These are phyloP conservation scores for Neurospora discreta DNA, from an alignment of 495 filamentous ascomycete species.

Conservation along the genomic window DNA sequence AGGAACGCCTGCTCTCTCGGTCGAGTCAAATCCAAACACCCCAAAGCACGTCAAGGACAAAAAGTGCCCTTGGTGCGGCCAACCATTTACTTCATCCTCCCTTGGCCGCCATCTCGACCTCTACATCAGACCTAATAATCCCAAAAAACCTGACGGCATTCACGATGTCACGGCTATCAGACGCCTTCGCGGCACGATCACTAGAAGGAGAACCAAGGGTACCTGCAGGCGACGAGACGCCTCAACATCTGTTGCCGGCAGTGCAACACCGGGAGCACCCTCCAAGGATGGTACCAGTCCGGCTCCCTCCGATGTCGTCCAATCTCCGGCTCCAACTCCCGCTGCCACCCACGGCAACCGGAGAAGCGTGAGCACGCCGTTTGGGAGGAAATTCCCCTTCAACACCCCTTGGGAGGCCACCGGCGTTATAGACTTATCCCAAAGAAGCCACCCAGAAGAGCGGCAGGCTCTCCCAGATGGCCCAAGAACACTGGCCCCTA, in stretches of 20 bases:
- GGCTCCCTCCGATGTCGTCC: constrained; percentile 16
- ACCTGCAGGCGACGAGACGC: constrained; percentile 41
- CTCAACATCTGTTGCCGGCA: constrained; percentile 25
- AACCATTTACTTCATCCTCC: constrained; percentile 82
- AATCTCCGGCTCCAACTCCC: constrained; percentile 11
- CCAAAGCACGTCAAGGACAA: constrained; percentile 56
- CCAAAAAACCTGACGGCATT: constrained; percentile 68
- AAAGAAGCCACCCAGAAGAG: constrained; percentile 16
- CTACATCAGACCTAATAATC: constrained; percentile 81
- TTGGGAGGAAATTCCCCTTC: constrained; percentile 47
- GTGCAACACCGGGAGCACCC: constrained; percentile 26
- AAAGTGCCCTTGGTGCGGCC: constrained; percentile 72
- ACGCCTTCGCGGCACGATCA: constrained; percentile 70
- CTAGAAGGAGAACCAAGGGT: constrained; percentile 62
- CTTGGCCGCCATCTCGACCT: constrained; percentile 87
- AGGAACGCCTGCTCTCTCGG: neutral
- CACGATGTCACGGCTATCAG: constrained; percentile 83
- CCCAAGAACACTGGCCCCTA: neutral
- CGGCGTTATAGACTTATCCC: constrained; percentile 56
- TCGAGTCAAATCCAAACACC: constrained; percentile 2
- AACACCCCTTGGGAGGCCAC: constrained; percentile 57
- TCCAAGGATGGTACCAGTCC: constrained; percentile 16
- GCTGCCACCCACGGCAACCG: constrained; percentile 22
- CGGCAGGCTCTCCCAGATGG: constrained; percentile 11
- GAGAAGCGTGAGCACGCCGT: constrained; percentile 34